Conservation (phyloP, 768 basidiomycete species). For the Baorangia bicolor region DNA sequence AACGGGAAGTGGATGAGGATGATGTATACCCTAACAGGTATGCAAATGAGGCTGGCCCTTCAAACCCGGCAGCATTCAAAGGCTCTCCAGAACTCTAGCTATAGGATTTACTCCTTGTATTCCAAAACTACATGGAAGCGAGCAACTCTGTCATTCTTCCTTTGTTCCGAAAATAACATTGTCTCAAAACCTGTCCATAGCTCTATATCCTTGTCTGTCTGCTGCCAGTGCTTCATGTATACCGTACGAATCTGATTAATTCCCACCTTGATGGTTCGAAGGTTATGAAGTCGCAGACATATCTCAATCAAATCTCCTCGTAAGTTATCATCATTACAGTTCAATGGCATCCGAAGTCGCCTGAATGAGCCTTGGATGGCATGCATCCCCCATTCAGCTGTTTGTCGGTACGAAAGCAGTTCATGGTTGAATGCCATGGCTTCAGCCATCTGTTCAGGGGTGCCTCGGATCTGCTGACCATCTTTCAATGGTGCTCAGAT, state of each 20-base stretch:
- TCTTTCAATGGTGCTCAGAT: constrained; percentile 42
- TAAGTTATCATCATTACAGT: constrained; percentile 28
- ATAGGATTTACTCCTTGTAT: constrained; percentile 2
- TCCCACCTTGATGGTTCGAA: constrained; percentile 37
- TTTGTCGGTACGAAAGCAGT: constrained; percentile 45
- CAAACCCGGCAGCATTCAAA: too few species aligned
- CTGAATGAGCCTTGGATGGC: constrained; percentile 47
- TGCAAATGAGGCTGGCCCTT: too few species aligned
- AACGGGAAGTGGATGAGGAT: too few species aligned
- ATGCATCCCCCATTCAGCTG: constrained; percentile 53
- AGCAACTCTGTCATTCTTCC: constrained; percentile 33
- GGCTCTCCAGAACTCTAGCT: too few species aligned
- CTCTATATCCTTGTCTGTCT: constrained; percentile 26
- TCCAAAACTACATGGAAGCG: constrained; percentile 33
- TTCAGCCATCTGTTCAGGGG: constrained; percentile 19
- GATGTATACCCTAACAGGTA: too few species aligned
- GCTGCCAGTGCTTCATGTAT: constrained; percentile 41
- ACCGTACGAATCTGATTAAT: constrained; percentile 43
- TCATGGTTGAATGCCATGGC: constrained; percentile 34
- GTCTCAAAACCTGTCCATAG: constrained; percentile 38
- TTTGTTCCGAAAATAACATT: constrained; percentile 39
- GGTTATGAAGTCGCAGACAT: constrained; percentile 35
- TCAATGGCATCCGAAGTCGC: constrained; percentile 40
- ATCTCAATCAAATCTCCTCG: constrained; percentile 37
- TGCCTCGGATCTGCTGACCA: constrained; percentile 18